phyloP scores from a whole-genome alignment of 305 asterid species.

The Fraxinus baroniana region DNA sequence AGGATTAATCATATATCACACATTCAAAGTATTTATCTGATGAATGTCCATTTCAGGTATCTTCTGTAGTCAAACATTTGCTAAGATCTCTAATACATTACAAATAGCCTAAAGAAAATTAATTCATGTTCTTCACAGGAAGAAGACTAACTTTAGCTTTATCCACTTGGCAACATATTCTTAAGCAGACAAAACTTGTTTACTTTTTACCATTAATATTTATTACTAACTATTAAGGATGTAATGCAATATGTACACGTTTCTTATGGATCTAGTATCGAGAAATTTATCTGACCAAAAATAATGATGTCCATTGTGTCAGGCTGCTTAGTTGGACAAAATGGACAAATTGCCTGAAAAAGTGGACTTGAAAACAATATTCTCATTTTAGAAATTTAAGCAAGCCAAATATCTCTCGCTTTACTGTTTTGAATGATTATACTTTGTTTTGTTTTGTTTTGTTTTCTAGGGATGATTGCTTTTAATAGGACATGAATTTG shows the following conservation, averaged over 20 bases:
- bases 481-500: neutral
- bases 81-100: neutral
- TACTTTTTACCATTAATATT: neutral
- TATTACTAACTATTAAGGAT: neutral
- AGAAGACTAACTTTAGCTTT: constrained; percentile 1
- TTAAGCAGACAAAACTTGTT: neutral
- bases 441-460: neutral
- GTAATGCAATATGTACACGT: neutral
- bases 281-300: neutral
- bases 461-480: neutral
- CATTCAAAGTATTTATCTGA: neutral
- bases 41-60: neutral
- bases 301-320: neutral
- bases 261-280: neutral
- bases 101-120: neutral
- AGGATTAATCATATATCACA: neutral
- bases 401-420: neutral
- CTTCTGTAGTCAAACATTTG: neutral
- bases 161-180: neutral
- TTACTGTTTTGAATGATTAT: neutral
- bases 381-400: neutral
- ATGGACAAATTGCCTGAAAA: neutral
- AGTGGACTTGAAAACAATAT: neutral
- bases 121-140: neutral
- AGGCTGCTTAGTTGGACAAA: neutral